Conservation (phyloP, 305 asterid species). For the Fraxinus ornus region DNA sequence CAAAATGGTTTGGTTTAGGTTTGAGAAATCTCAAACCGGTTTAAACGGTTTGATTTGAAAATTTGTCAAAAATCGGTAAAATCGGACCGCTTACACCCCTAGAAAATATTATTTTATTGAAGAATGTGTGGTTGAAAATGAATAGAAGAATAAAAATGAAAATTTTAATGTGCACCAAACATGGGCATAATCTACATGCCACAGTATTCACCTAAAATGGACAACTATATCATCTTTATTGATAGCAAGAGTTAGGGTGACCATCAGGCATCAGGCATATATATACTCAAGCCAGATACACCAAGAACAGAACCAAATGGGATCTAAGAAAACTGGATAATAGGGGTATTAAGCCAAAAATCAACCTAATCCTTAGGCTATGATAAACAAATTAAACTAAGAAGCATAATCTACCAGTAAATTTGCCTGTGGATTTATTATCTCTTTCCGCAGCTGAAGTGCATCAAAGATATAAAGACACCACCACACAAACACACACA, state of each 20-base stretch:
- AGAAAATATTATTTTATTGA: no score
- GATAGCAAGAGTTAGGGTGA: background rate
- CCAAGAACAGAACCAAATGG: background rate
- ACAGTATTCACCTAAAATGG: slow-evolving; percentile 21
- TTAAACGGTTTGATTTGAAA: no score
- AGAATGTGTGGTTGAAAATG: no score
- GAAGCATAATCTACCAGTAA: background rate
- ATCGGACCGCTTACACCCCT: no score
- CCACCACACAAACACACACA: background rate
- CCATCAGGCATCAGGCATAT: slow-evolving; percentile 3
- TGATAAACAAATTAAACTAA: background rate
- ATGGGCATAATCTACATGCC: background rate
- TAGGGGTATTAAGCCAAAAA: slow-evolving; percentile 13
- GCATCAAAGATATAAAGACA: background rate
- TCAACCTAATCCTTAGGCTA: background rate
- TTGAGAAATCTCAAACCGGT: no score
- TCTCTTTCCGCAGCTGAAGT: background rate
- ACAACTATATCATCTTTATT: slow-evolving; percentile 3
- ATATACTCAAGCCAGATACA: slow-evolving; percentile 1
- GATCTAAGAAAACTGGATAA: background rate
- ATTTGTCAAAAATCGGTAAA: no score
- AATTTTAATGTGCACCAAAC: no score
- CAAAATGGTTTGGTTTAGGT: no score
- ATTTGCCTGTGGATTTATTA: background rate
- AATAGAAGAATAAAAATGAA: no score